phyloP scores from a whole-genome alignment of 345 rosid genomes.

The Salix caprea region DNA sequence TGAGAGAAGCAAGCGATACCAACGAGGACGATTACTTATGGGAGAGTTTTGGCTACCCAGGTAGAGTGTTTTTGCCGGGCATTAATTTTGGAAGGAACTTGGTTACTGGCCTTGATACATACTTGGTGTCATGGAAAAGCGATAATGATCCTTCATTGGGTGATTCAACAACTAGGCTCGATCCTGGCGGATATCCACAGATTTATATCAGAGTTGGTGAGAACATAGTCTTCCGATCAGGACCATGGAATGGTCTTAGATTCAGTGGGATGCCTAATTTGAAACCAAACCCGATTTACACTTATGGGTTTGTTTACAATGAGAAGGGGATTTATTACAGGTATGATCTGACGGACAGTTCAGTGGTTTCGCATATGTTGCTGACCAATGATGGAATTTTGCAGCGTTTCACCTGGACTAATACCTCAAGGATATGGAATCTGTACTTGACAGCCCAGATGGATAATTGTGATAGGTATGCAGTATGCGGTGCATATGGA shows the following conservation, averaged over 20 bases:
- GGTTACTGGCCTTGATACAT: background rate
- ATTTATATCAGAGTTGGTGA: conserved; percentile 9
- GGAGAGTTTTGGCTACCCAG: conserved; percentile 17
- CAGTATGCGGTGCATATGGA: conserved; percentile 16
- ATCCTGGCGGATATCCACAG: conserved; percentile 26
- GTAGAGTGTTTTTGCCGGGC: conserved; percentile 6
- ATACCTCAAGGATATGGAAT: background rate
- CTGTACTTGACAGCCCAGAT: conserved; percentile 1
- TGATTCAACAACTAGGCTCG: conserved; percentile 11
- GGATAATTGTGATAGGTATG: conserved; percentile 26
- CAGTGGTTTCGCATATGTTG: conserved; percentile 16
- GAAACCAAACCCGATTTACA: background rate
- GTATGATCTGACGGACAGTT: conserved; percentile 6
- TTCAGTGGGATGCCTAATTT: conserved; percentile 26
- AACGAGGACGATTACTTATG: conserved; percentile 5
- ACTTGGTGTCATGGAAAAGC: conserved; percentile 18
- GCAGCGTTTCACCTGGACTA: conserved; percentile 4
- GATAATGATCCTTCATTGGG: conserved; percentile 27
- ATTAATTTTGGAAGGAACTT: conserved; percentile 12
- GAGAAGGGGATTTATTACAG: conserved; percentile 15
- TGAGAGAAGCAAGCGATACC: conserved; percentile 14
- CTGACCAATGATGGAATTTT: conserved; percentile 9
- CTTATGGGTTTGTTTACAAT: conserved; percentile 11
- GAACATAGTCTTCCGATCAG: background rate
- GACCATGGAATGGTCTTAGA: conserved; percentile 35